Conservation (phyloP, 148 eudicot species). For the Vaccinium corymbosum region DNA sequence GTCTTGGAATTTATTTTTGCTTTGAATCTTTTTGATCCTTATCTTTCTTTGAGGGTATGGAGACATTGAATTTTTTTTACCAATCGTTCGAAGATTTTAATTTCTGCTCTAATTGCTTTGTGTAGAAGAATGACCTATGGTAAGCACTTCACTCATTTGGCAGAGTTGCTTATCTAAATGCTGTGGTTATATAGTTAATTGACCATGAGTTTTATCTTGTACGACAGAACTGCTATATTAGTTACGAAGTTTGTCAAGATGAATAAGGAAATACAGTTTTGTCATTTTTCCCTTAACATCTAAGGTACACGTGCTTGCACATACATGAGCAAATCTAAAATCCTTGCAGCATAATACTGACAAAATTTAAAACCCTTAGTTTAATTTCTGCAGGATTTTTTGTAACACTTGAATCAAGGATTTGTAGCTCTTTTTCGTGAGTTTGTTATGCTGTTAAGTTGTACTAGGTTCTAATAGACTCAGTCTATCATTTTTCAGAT, state of each 20-base stretch:
- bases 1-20: neutral
- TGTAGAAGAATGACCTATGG: neutral
- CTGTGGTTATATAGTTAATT: neutral
- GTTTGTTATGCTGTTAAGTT: neutral
- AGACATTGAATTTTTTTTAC: neutral
- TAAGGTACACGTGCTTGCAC: neutral
- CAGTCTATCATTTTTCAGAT: slow-evolving; percentile 36
- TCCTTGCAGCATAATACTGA: neutral
- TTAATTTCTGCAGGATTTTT: neutral
- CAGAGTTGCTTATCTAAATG: neutral
- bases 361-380: neutral
- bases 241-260: neutral
- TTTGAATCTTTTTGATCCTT: neutral
- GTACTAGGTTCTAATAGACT: slow-evolving; percentile 17
- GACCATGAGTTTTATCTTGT: neutral
- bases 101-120: neutral
- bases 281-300: neutral
- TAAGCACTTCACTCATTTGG: neutral
- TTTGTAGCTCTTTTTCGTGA: neutral
- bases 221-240: neutral
- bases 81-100: neutral
- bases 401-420: neutral
- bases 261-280: neutral
- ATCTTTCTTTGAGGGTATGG: neutral
- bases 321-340: neutral